Conservation (phyloP, 352 stramenopile species). For the Thalassiosira mediterranea region DNA sequence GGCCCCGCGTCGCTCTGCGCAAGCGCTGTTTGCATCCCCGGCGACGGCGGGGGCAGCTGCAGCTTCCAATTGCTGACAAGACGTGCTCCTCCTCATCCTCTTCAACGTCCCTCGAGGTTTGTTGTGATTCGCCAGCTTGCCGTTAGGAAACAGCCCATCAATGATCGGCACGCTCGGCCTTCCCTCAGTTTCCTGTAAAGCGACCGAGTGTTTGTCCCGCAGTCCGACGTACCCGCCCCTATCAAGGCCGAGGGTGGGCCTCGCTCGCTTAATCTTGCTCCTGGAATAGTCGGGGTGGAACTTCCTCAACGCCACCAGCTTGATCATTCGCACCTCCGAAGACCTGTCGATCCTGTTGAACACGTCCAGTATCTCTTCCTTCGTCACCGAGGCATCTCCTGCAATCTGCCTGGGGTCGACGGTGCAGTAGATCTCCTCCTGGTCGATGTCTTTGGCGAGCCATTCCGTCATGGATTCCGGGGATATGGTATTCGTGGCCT, state of each 20-base stretch:
- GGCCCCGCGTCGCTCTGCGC: no score
- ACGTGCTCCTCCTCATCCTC: no score
- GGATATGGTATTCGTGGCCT: constrained; percentile 75
- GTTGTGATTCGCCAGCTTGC: no score
- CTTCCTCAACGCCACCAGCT: constrained; percentile 57
- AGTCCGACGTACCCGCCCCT: constrained; percentile 46
- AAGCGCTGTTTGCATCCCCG: no score
- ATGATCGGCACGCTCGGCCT: no score
- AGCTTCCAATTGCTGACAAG: no score
- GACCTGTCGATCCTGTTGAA: constrained; percentile 63
- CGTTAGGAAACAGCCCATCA: no score
- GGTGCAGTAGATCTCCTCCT: constrained; percentile 80
- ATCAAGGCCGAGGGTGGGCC: constrained; percentile 35
- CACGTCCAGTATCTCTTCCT: constrained; percentile 59
- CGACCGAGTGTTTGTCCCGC: background rate
- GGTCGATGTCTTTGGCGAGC: constrained; percentile 68
- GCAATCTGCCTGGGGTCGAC: constrained; percentile 64
- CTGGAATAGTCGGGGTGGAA: constrained; percentile 47
- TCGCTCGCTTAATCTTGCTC: constrained; percentile 11
- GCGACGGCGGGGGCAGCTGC: no score
- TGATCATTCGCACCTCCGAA: constrained; percentile 72
- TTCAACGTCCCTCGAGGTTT: no score
- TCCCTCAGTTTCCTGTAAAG: no score
- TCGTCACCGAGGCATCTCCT: constrained; percentile 60
- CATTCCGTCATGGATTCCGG: constrained; percentile 61